A percentile compares a stretch with the other conserved stretches of the same genome.
phyloP scores from a whole-genome alignment of 768 basidiomycete species.

The Tylopilus vinaceipallidus region DNA sequence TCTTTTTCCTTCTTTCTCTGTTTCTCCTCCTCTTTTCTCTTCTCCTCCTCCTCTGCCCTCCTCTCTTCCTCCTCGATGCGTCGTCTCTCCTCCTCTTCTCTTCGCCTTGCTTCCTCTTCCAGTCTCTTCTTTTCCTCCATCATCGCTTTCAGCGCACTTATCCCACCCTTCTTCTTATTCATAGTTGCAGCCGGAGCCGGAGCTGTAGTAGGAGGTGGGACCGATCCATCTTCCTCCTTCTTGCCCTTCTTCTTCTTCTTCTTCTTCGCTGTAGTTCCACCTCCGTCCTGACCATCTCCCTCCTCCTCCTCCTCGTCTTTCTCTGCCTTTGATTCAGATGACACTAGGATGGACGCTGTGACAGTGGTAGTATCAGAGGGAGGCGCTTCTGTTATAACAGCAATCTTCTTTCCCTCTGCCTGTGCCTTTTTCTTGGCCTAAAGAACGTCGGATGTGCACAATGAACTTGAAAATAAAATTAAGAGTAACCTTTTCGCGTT shows the following conservation, averaged over 20 bases:
- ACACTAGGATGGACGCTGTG: constrained; percentile 15
- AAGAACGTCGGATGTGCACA: constrained; percentile 10
- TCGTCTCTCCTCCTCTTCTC: constrained; percentile 73
- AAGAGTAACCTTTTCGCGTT: constrained; percentile 79
- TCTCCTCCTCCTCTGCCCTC: constrained; percentile 71
- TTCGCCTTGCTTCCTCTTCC: constrained; percentile 76
- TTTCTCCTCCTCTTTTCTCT: constrained; percentile 78
- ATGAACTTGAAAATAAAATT: constrained; percentile 2
- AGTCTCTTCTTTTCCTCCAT: constrained; percentile 90
- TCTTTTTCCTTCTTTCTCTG: constrained; percentile 84
- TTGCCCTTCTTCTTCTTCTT: constrained; percentile 83
- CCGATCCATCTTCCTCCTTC: constrained; percentile 70
- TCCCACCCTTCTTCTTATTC: constrained; percentile 72
- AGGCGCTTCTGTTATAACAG: constrained; percentile 31
- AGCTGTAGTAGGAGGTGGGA: constrained; percentile 35
- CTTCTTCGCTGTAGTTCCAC: constrained; percentile 57
- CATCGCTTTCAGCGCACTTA: constrained; percentile 83
- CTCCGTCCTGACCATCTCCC: constrained; percentile 59
- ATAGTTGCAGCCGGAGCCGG: constrained; percentile 37
- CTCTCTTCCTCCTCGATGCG: constrained; percentile 91
- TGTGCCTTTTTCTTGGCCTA: constrained; percentile 81
- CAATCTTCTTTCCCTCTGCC: constrained; percentile 76
- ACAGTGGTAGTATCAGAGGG: constrained; percentile 25
- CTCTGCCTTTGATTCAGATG: constrained; percentile 33
- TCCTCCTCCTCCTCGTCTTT: constrained; percentile 66